Evolutionary conservation across 805 yeast species (phyloP).

Genomic region (Barnettozyma salicaria): DNA sequence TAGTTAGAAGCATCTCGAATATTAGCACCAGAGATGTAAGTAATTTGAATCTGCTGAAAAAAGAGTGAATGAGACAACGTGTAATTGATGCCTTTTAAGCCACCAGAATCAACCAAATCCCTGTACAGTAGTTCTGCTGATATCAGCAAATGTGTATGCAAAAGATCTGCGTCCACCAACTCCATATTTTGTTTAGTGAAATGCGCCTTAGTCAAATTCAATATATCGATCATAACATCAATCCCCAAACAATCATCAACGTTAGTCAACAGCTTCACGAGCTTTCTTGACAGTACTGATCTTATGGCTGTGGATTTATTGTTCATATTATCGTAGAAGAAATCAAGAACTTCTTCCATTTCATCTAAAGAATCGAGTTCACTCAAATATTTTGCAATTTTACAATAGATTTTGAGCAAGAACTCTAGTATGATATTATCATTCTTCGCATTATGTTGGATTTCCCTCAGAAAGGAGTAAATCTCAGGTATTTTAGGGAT

Average conservation of each 20-base stretch:
- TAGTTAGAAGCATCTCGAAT: constrained; percentile 83
- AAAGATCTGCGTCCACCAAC: constrained; percentile 27
- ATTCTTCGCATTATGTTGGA: constrained; percentile 2
- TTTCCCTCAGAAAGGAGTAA: constrained; percentile 1
- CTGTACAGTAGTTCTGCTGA: constrained; percentile 30
- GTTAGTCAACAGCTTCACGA: constrained; percentile 41
- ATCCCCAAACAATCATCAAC: constrained; percentile 33
- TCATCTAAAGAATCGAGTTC: constrained; percentile 14
- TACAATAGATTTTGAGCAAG: constrained; percentile 22
- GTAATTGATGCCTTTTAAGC: constrained; percentile 8
- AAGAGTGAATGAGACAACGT: constrained; percentile 44
- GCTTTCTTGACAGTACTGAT: constrained; percentile 59
- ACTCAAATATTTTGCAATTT: constrained; percentile 17
- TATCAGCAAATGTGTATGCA: constrained; percentile 32
- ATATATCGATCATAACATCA: constrained; percentile 34
- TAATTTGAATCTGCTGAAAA: constrained; percentile 50
- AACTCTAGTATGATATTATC: constrained; percentile 12
- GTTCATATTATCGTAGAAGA: constrained; percentile 39
- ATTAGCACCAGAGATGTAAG: constrained; percentile 54
- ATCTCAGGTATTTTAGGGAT: not conserved
- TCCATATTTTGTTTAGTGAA: constrained; percentile 28
- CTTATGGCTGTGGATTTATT: constrained; percentile 51
- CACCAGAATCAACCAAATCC: constrained; percentile 11
- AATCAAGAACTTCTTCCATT: constrained; percentile 45
- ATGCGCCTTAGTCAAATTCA: constrained; percentile 20